phyloP scores from a whole-genome alignment of 208 protist genomes.

The Tetramitus jugosus region DNA sequence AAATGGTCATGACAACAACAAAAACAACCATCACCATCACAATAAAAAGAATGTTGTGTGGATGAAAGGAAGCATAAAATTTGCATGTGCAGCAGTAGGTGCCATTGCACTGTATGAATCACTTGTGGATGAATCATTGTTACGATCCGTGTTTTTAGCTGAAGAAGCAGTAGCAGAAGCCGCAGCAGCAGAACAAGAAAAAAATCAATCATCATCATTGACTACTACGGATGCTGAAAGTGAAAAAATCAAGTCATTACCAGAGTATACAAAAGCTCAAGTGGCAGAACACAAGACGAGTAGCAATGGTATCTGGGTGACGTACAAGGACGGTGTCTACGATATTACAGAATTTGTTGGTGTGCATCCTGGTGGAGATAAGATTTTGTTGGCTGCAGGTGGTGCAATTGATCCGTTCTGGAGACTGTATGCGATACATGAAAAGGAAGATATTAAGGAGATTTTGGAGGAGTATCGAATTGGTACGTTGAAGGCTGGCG shows the following conservation, averaged over 20 bases:
- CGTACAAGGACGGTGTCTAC: constrained; percentile 58
- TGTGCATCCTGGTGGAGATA: constrained; percentile 58
- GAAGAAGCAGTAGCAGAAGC: too few species aligned
- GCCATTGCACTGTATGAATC: too few species aligned
- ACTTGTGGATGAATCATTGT: too few species aligned
- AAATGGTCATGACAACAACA: too few species aligned
- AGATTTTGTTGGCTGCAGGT: constrained; percentile 58
- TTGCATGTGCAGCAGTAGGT: too few species aligned
- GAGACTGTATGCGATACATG: constrained; percentile 45
- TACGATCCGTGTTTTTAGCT: too few species aligned
- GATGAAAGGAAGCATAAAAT: too few species aligned
- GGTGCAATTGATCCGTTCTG: constrained; percentile 59
- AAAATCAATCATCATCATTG: too few species aligned
- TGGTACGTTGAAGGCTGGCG: constrained; percentile 28
- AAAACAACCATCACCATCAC: too few species aligned
- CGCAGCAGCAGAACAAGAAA: too few species aligned
- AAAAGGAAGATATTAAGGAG: constrained; percentile 26
- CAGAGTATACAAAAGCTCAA: constrained; percentile 26
- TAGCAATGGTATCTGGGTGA: constrained; percentile 50
- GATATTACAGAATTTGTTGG: constrained; percentile 61
- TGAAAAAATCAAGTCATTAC: constrained; percentile 26
- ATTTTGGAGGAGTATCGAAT: constrained; percentile 32
- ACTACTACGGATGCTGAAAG: too few species aligned
- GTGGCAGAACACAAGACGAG: constrained; percentile 28
- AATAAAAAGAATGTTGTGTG: too few species aligned